These are phyloP conservation scores for Postia placenta DNA, from an alignment of 768 basidiomycete species.

Conservation along the genomic window DNA sequence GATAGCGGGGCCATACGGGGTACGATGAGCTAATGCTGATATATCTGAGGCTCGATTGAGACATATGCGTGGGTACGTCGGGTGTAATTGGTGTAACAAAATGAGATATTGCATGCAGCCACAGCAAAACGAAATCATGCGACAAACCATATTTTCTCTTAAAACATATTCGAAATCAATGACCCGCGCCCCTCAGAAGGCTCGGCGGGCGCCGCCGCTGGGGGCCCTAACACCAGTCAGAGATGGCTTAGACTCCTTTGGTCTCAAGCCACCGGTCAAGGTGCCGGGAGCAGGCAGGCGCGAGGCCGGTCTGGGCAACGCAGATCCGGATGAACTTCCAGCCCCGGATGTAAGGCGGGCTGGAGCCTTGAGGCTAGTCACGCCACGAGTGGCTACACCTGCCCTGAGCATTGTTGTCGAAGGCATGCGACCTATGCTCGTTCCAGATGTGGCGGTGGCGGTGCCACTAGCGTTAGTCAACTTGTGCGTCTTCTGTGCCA, in stretches of 20 bases:
- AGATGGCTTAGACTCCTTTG: background rate
- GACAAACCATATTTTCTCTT: constrained; percentile 2
- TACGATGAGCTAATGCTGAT: no score
- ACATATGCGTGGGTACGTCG: no score
- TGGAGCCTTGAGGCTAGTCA: no score
- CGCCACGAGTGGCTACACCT: no score
- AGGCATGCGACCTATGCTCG: constrained; percentile 1
- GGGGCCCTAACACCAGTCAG: background rate
- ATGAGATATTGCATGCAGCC: no score
- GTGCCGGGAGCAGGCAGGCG: constrained; percentile 13
- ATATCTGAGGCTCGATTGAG: no score
- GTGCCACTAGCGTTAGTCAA: background rate
- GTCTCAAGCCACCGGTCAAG: background rate
- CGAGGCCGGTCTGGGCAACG: constrained; percentile 17
- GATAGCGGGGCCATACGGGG: no score
- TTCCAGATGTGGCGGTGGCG: background rate
- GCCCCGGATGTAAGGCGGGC: no score
- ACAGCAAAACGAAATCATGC: no score
- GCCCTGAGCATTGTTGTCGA: no score
- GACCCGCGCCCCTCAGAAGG: background rate
- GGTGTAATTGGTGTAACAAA: no score
- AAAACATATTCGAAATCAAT: background rate
- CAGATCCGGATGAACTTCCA: constrained; percentile 8
- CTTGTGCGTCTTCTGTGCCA: constrained; percentile 3
- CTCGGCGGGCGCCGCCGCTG: background rate